These are phyloP conservation scores for Phalaenopsis aphrodite DNA, from an alignment of 106 monocot species.

Conservation along the genomic window DNA sequence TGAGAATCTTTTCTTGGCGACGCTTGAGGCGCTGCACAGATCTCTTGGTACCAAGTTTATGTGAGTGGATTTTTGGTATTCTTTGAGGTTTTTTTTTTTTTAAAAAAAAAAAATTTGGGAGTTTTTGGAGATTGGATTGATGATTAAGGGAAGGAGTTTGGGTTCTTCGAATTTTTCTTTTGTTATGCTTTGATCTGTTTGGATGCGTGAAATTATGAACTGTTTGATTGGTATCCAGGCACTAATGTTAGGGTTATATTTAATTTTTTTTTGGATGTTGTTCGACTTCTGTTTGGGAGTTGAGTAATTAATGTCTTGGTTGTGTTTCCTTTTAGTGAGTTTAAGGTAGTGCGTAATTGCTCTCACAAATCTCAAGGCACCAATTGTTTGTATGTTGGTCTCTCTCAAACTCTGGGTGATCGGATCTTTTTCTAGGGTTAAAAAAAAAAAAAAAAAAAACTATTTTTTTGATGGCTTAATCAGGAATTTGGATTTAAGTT, in stretches of 20 bases:
- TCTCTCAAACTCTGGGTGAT: not conserved
- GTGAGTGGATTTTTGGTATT: constrained; percentile 7
- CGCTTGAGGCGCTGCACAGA: constrained; percentile 17
- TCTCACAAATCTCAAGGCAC: not conserved
- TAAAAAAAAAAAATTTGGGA: not conserved
- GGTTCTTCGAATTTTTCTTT: not conserved
- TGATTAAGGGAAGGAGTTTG: not conserved
- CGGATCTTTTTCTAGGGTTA: not conserved
- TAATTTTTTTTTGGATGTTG: not conserved
- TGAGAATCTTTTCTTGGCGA: constrained; percentile 10
- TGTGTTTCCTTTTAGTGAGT: not conserved
- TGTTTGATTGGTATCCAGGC: not conserved
- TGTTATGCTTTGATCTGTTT: not conserved
- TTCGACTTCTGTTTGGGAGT: not conserved
- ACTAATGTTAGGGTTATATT: not conserved
- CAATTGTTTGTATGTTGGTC: not conserved
- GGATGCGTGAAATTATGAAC: not conserved
- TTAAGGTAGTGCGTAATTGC: not conserved
- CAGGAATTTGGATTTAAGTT: not conserved
- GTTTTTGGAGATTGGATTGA: not conserved
- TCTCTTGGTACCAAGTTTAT: constrained; percentile 20
- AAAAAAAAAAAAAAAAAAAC: not conserved
- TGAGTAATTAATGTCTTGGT: not conserved
- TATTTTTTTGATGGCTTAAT: not conserved
- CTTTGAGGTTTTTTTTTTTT: not conserved